Percentiles rank a stretch among this genome's conserved stretches.
phyloP scores from a whole-genome alignment of 129 eudicot genomes.

The Centrapalus pauciflorus region DNA sequence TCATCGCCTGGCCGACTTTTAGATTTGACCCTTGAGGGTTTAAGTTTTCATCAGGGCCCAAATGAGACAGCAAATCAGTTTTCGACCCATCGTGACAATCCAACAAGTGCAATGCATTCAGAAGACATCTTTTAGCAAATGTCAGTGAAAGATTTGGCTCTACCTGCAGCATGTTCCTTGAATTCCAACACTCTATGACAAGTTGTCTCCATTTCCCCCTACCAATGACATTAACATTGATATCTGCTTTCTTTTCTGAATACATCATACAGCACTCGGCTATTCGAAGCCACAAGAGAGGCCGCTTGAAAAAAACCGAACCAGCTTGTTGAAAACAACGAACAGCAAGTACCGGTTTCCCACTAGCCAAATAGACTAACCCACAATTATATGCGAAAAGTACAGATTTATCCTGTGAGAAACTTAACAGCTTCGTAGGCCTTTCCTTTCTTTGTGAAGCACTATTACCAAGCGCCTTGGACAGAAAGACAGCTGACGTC shows the following conservation, averaged over 20 bases:
- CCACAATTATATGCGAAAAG: constrained; percentile 75
- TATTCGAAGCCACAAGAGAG: constrained; percentile 88
- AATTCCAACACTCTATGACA: constrained; percentile 35
- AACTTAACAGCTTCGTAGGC: constrained; percentile 49
- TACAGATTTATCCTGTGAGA: constrained; percentile 70
- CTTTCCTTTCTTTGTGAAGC: constrained; percentile 54
- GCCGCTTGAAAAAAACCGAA: constrained; percentile 53
- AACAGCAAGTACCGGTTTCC: constrained; percentile 73
- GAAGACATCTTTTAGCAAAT: constrained; percentile 68
- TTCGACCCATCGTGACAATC: constrained; percentile 28
- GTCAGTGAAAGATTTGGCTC: constrained; percentile 52
- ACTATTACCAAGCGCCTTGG: constrained; percentile 54
- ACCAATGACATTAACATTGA: constrained; percentile 56
- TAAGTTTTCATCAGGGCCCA: constrained; percentile 27
- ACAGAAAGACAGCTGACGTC: constrained; percentile 56
- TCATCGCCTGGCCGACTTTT: constrained; percentile 21
- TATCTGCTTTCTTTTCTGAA: constrained; percentile 45
- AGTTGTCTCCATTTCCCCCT: constrained; percentile 88
- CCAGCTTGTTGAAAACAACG: constrained; percentile 69
- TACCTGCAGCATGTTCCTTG: constrained; percentile 28
- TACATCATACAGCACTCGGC: constrained; percentile 90
- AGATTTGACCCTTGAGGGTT: constrained; percentile 27
- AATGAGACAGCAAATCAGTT: constrained; percentile 17
- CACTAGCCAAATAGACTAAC: constrained; percentile 61
- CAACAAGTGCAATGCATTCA: constrained; percentile 62